Conservation (phyloP, 495 filamentous ascomycete species). For the Talaromyces proteolyticus region DNA sequence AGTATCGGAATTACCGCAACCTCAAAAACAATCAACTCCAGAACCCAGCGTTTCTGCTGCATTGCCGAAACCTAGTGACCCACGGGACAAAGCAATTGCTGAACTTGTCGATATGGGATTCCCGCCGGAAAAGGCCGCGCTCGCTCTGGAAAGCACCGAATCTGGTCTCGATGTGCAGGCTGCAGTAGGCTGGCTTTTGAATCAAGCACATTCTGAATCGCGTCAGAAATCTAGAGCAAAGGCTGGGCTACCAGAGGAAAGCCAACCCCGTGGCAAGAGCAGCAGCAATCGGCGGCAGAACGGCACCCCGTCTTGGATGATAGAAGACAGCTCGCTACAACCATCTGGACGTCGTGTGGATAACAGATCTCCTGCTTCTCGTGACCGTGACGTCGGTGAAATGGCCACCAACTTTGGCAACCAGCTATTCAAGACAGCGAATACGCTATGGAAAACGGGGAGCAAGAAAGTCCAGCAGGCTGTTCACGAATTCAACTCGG, state of each 20-base stretch:
- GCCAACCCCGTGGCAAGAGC: slow-evolving; percentile 14
- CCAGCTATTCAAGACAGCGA: slow-evolving; percentile 87
- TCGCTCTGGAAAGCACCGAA: slow-evolving; percentile 72
- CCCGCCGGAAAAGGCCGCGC: slow-evolving; percentile 67
- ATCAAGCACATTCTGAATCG: slow-evolving; percentile 77
- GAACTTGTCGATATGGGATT: slow-evolving; percentile 97
- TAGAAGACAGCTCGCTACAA: slow-evolving; percentile 10
- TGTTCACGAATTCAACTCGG: slow-evolving; percentile 79
- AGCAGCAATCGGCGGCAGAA: slow-evolving; percentile 33
- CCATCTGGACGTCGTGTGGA: slow-evolving; percentile 21
- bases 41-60: slow-evolving; percentile 24
- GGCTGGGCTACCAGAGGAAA: background rate
- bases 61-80: slow-evolving; percentile 40
- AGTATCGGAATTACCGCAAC: slow-evolving; percentile 66
- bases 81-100: slow-evolving; percentile 75
- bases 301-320: slow-evolving; percentile 41
- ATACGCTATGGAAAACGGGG: slow-evolving; percentile 86
- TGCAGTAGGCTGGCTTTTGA: slow-evolving; percentile 84
- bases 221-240: slow-evolving; percentile 46
- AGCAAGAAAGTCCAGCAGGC: slow-evolving; percentile 94
- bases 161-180: slow-evolving; percentile 77
- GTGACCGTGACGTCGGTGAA: slow-evolving; percentile 73
- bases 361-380: slow-evolving; percentile 51
- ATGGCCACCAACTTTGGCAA: slow-evolving; percentile 76
- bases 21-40: slow-evolving; percentile 33